Percentiles rank a stretch among this genome's conserved stretches.
phyloP scores from a whole-genome alignment of 768 basidiomycete species.

The Cyclocybe aegerita region DNA sequence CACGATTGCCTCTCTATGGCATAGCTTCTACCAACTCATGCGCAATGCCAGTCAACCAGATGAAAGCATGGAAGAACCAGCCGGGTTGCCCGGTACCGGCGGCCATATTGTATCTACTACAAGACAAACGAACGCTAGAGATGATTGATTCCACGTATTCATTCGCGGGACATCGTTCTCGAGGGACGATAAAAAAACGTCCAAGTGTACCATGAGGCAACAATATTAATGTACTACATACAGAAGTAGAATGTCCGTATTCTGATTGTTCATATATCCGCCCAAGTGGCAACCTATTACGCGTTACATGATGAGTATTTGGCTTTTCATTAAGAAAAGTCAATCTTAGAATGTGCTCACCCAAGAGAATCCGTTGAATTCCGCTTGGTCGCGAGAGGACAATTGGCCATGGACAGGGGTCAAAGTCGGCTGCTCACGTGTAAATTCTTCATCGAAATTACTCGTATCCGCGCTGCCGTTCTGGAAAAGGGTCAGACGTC shows the following conservation, averaged over 20 bases:
- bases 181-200: conserved; percentile 20
- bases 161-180: conserved; percentile 11
- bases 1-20: conserved; percentile 85
- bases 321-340: neutral
- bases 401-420: conserved; percentile 97
- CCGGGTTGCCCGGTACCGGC: conserved; percentile 70
- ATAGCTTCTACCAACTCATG: conserved; percentile 79
- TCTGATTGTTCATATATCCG: conserved; percentile 48
- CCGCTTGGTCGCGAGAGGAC: conserved; percentile 85
- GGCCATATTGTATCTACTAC: conserved; percentile 51
- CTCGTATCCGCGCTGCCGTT: conserved; percentile 85
- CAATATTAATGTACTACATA: conserved; percentile 29
- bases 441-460: conserved; percentile 98
- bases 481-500: conserved; percentile 30
- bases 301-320: conserved; percentile 4
- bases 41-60: conserved; percentile 42
- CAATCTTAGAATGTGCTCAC: conserved; percentile 33
- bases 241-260: conserved; percentile 26
- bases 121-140: conserved; percentile 11
- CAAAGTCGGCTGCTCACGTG: conserved; percentile 92
- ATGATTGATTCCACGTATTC: conserved; percentile 7
- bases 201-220: conserved; percentile 21
- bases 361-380: conserved; percentile 98
- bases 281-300: conserved; percentile 53
- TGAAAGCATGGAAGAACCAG: conserved; percentile 31